Percentiles rank a stretch among this genome's conserved stretches.
Conservation (phyloP, 129 eudicot genomes). For the Gnaphalium uliginosum region DNA sequence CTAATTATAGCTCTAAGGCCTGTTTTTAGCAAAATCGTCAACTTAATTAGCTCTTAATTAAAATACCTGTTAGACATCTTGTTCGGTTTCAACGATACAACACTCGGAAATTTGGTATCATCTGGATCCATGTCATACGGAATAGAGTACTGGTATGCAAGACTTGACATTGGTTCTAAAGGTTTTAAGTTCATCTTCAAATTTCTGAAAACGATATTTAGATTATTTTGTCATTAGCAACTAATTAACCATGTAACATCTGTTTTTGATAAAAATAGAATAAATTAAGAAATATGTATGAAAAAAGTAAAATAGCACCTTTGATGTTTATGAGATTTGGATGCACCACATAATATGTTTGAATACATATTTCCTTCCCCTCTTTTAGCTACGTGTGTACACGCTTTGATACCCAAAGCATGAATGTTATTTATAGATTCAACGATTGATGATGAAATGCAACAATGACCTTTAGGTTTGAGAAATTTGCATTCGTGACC, state of each 20-base stretch:
- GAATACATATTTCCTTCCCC: slow-evolving; percentile 24
- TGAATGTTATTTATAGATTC: slow-evolving; percentile 26
- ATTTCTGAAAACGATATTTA: slow-evolving; percentile 16
- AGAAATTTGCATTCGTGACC: slow-evolving; percentile 11
- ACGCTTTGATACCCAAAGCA: slow-evolving; percentile 6
- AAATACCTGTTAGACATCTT: slow-evolving; percentile 28
- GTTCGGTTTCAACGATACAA: slow-evolving; percentile 12
- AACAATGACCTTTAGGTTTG: slow-evolving; percentile 17
- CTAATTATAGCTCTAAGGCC: too few relatives aligned
- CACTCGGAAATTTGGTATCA: slow-evolving; percentile 16
- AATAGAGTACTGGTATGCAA: slow-evolving; percentile 5
- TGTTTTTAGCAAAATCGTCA: too few relatives aligned
- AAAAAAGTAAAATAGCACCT: slow-evolving; percentile 17
- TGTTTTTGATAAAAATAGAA: neutral
- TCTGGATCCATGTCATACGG: slow-evolving; percentile 27
- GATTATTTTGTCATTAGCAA: neutral
- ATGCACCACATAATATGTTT: slow-evolving; percentile 34
- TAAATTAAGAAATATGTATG: neutral
- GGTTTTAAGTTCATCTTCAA: slow-evolving; percentile 32
- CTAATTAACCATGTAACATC: neutral
- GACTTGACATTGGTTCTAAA: slow-evolving; percentile 30
- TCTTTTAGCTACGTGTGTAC: neutral
- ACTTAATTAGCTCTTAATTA: neutral
- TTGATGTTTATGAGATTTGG: slow-evolving; percentile 30
- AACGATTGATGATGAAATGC: slow-evolving; percentile 4